Percentiles rank a stretch among this genome's conserved stretches.
These are phyloP conservation scores for Trichoderma gracile DNA, from an alignment of 2,329 filamentous ascomycete genomes.

Conservation along the genomic window DNA sequence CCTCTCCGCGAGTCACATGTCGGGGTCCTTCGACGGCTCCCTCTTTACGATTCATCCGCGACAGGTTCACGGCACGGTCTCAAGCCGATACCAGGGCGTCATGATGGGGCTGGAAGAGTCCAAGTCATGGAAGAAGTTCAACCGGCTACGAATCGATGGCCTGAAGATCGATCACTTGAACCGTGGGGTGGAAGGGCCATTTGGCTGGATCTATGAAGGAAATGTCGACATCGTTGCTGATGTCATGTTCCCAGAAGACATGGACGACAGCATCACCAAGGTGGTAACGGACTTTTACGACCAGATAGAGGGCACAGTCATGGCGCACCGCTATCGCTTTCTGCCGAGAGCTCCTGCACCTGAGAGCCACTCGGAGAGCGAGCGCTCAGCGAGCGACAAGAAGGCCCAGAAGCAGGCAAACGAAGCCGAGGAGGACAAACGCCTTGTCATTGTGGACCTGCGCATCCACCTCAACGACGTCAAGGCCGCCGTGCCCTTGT, in stretches of 20 bases:
- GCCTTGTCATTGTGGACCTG: slow-evolving; percentile 90
- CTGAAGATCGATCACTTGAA: slow-evolving; percentile 96
- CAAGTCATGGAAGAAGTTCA: slow-evolving; percentile 92
- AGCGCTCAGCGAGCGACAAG: slow-evolving; percentile 27
- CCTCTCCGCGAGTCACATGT: slow-evolving; percentile 91
- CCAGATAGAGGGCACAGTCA: slow-evolving; percentile 88
- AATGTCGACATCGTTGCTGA: slow-evolving; percentile 96
- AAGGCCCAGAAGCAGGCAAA: slow-evolving; percentile 24
- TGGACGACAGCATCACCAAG: slow-evolving; percentile 85
- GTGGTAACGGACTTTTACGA: slow-evolving; percentile 98
- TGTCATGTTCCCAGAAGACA: slow-evolving; percentile 88
- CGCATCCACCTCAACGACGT: slow-evolving; percentile 95
- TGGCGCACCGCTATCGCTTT: slow-evolving; percentile 68
- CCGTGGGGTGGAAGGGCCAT: slow-evolving; percentile 85
- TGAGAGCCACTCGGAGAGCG: slow-evolving; percentile 37
- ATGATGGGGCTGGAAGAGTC: slow-evolving; percentile 61
- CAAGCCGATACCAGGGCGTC: slow-evolving; percentile 56
- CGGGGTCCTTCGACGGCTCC: slow-evolving; percentile 90
- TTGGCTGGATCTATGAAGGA: slow-evolving; percentile 97
- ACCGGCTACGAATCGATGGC: slow-evolving; percentile 85
- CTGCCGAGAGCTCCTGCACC: slow-evolving; percentile 48
- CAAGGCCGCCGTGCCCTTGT: slow-evolving; percentile 86
- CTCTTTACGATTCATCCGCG: slow-evolving; percentile 96
- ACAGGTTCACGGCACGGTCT: slow-evolving; percentile 79
- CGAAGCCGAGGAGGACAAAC: slow-evolving; percentile 59